phyloP scores from a whole-genome alignment of 306 rosid genomes.

The Myrica gale region DNA sequence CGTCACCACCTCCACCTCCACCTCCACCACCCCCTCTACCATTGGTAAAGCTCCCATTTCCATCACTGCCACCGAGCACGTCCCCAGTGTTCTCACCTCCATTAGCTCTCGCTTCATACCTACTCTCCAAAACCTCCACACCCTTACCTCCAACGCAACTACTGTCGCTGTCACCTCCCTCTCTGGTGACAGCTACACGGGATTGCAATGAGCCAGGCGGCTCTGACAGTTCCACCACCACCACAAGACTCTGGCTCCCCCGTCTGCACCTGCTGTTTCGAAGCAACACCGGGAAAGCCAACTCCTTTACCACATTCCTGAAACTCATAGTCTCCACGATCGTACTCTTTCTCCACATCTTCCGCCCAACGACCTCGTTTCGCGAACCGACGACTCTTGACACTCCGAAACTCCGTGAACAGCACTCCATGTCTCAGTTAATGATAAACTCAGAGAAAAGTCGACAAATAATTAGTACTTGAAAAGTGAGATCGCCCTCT shows the following conservation, averaged over 20 bases:
- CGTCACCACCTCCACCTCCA: constrained; percentile 33
- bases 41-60: constrained; percentile 25
- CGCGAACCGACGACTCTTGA: constrained; percentile 35
- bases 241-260: constrained; percentile 35
- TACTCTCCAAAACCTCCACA: constrained; percentile 30
- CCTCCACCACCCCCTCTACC: constrained; percentile 38
- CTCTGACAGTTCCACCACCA: constrained; percentile 42
- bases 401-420: constrained; percentile 44
- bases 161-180: constrained; percentile 33
- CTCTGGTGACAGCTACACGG: constrained; percentile 35
- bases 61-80: constrained; percentile 37
- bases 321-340: constrained; percentile 39
- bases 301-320: constrained; percentile 42
- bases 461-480: constrained; percentile 36
- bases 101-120: constrained; percentile 25
- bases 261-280: constrained; percentile 29
- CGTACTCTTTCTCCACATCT: constrained; percentile 34
- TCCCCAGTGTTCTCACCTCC: constrained; percentile 31
- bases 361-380: constrained; percentile 45
- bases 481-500: constrained; percentile 10
- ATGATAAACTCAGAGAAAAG: constrained; percentile 23
- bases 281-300: constrained; percentile 35
- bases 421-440: constrained; percentile 48
- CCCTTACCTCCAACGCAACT: constrained; percentile 35
- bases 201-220: constrained; percentile 43